These are phyloP conservation scores for Hysterium pulicare DNA, from an alignment of 2,329 filamentous ascomycete species.

Conservation along the genomic window DNA sequence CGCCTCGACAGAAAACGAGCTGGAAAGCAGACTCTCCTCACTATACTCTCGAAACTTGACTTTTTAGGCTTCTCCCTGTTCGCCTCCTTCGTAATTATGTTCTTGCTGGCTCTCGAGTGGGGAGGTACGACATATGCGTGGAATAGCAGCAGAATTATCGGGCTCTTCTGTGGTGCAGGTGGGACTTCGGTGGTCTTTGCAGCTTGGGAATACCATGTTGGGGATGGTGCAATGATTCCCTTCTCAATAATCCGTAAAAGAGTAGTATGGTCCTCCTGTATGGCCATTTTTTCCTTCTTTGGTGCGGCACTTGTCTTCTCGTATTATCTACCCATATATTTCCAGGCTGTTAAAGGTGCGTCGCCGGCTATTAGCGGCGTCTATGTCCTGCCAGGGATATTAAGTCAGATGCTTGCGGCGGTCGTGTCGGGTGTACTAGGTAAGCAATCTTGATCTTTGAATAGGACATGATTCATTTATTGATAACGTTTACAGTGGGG, in stretches of 20 bases:
- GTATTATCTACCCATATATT: neutral
- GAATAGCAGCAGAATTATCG: slow-evolving; percentile 12
- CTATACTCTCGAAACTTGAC: neutral
- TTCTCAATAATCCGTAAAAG: neutral
- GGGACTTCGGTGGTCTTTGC: neutral
- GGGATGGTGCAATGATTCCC: neutral
- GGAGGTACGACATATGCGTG: slow-evolving; percentile 10
- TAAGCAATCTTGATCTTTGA: neutral
- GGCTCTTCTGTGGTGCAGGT: slow-evolving; percentile 28
- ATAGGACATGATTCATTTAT: neutral
- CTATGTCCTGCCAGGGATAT: neutral
- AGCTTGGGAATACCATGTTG: neutral
- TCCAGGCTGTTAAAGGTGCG: neutral
- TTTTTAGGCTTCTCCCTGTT: slow-evolving; percentile 9
- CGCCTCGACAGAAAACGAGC: neutral
- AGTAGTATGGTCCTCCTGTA: neutral
- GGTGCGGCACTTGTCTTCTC: neutral
- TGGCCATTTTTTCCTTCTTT: neutral
- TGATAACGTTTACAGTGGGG: neutral
- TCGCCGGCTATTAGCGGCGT: neutral
- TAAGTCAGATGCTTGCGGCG: neutral
- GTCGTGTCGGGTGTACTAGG: neutral
- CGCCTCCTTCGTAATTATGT: slow-evolving; percentile 6
- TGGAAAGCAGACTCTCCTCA: neutral
- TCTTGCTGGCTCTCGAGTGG: neutral